A percentile compares a stretch with the other conserved stretches of the same genome.
phyloP scores from a whole-genome alignment of 73 alveolate species.

The Tetrahymena malaccensis region DNA sequence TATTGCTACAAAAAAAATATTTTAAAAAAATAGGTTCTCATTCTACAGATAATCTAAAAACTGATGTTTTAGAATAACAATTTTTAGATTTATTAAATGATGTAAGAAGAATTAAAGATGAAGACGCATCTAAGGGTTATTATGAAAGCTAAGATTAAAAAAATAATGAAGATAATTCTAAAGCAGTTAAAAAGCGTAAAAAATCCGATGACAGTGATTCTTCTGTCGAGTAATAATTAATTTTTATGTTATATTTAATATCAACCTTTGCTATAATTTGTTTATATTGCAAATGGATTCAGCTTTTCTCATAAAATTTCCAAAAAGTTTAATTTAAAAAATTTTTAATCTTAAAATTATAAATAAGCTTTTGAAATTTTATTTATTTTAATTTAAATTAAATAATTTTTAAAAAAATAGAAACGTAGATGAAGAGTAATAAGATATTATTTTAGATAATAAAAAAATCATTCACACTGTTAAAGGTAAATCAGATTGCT shows the following conservation, averaged over 20 bases:
- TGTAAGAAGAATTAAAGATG: not conserved
- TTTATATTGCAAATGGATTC: no score
- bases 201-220: not conserved
- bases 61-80: not conserved
- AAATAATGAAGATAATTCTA: not conserved
- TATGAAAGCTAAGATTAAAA: not conserved
- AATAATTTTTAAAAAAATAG: not conserved
- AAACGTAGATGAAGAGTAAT: not conserved
- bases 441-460: not conserved
- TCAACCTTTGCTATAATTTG: no score
- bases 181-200: not conserved
- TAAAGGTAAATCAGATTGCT: not conserved
- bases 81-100: not conserved
- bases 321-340: no score
- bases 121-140: not conserved
- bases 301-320: no score
- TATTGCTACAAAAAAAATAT: not conserved
- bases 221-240: not conserved
- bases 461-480: not conserved
- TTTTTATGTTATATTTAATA: no score
- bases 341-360: no score
- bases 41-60: not conserved
- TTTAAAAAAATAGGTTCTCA: not conserved
- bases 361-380: no score
- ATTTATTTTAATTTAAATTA: no score